Evolutionary conservation across 176 grass and related monocot genomes (phyloP), one percentile per base, ranked within the genome.

Genomic region (Canna indica): DNA sequence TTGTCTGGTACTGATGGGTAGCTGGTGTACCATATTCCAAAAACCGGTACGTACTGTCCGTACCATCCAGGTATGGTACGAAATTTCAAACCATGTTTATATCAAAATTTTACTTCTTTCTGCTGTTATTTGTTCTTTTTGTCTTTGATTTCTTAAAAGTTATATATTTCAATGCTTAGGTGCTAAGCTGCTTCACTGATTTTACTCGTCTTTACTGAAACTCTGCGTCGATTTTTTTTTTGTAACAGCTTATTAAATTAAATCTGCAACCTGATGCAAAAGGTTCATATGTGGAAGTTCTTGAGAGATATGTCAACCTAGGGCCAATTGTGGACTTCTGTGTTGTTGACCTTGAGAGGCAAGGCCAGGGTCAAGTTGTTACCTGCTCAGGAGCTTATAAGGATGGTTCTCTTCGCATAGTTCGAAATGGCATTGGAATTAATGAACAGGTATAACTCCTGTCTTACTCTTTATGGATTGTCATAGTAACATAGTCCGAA

Each of bases 291-390:
- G 77, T 97, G 52, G 88, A 97, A 85, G 75, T 97, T 70, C 88
- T 97, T 72, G 93, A 97, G 52, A 83, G 64, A 20, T 97, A 92
- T 79, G 86, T 92, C 72, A 97, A 97, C 72, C 79, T 97, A 67
- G 93, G 93, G 61, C 93, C 93, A 8, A 97, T 97, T 76, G 84
- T 86, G 48, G 93, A 97, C 64, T 97, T 97, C 72, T 97, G 93
- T 17, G 79, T 97, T 58, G 93, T 97, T 47, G 93, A 97, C 73
- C 88, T 97, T 69, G 93, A 97, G 77, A 89, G 88, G 74, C 88
- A 97, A 83, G 88, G 88, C 10, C 93, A 97, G 76, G 93, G 93
- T 39, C 93, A 97, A 71, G 84, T 97, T 12, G 88, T 97, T 31
- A 92, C 88, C 50, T 97, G 93, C 74, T 97, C 93, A 27, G 93